Evolutionary conservation across 1,139 yeast species (phyloP), one percentile per base, ranked within the genome.

Genomic region (Zhuliangozyma parablackwelliae): DNA sequence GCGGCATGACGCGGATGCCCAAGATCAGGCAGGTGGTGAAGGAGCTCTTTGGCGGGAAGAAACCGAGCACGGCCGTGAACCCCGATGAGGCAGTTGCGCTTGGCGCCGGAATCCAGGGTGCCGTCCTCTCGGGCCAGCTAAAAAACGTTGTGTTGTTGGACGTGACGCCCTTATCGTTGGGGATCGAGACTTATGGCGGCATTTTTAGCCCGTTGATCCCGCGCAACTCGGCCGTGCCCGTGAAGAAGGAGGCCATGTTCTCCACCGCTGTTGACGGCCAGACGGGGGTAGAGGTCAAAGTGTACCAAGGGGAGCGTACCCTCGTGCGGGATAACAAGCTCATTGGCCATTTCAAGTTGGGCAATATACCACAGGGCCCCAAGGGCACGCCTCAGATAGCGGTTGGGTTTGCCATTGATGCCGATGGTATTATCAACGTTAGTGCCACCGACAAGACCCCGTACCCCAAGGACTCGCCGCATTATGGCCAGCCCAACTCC

Each of bases 1-100:
- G 94, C 25, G 94, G 94, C 30, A 84, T 84, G 94, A 83, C 94
- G 1, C 63, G 92, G 54, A 84, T 84, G 94, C 94, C 94, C 23
- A 78, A 76, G 53, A 75, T 84, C 30, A 64, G 88, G 41, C 61
- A 65, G 26, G 63, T 72, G 0, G 89, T 84, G 1, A 72, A 68
- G 42, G 69, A 71, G 1, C 51, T 78, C n/a, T 82, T 83, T 53
- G 26, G 26, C n/a, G 64, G 66, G 6, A 78, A 71, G 47, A 59
- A 64, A 36, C 87, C 89, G 16, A 81, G 76, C 44, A 75, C 81
- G 2, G 71, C 75, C 1, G 84, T 84, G 2, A 84, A 84, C 48
- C 94, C 94, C 1, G 94, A 84, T 55, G 94, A 84, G 56, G 90
- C 92, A 0, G 94, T 84, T 11, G 92, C 92, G 1, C 56, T 84